phyloP scores from a whole-genome alignment of 129 eudicot genomes.

The Centaurea solstitialis region DNA sequence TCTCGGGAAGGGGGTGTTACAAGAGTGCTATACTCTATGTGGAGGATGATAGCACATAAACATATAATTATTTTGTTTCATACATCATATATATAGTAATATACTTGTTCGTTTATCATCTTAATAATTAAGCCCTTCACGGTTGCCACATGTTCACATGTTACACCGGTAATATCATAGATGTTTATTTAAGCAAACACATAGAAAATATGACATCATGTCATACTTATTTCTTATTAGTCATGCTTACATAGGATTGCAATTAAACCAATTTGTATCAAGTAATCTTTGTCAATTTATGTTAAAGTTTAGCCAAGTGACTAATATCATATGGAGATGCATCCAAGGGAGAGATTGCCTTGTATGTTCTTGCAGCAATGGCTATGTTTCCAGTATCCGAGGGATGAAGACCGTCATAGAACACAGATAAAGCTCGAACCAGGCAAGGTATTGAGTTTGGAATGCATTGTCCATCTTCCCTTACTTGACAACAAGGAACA shows the following conservation, averaged over 20 bases:
- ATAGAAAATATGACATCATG: too few relatives aligned
- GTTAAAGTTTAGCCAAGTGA: not conserved
- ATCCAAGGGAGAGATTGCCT: not conserved
- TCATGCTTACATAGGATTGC: not conserved
- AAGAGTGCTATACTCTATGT: too few relatives aligned
- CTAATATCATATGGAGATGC: not conserved
- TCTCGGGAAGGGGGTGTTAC: too few relatives aligned
- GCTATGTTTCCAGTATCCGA: slow-evolving; percentile 12
- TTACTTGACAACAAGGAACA: slow-evolving; percentile 22
- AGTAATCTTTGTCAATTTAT: not conserved
- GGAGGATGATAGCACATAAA: too few relatives aligned
- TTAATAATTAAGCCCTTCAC: too few relatives aligned
- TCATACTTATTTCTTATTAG: too few relatives aligned
- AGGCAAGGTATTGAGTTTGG: slow-evolving; percentile 10
- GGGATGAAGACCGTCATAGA: slow-evolving; percentile 36
- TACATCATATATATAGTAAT: too few relatives aligned
- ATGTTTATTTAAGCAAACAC: too few relatives aligned
- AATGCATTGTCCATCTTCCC: slow-evolving; percentile 22
- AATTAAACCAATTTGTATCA: not conserved
- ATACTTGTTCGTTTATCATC: too few relatives aligned
- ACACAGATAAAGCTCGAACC: slow-evolving; percentile 4
- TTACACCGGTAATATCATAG: too few relatives aligned
- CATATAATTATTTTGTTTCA: too few relatives aligned
- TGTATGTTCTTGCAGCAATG: not conserved
- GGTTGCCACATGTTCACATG: too few relatives aligned